These are phyloP conservation scores for Begonia fuchsioides DNA, from an alignment of 306 rosid genomes.

Conservation along the genomic window DNA sequence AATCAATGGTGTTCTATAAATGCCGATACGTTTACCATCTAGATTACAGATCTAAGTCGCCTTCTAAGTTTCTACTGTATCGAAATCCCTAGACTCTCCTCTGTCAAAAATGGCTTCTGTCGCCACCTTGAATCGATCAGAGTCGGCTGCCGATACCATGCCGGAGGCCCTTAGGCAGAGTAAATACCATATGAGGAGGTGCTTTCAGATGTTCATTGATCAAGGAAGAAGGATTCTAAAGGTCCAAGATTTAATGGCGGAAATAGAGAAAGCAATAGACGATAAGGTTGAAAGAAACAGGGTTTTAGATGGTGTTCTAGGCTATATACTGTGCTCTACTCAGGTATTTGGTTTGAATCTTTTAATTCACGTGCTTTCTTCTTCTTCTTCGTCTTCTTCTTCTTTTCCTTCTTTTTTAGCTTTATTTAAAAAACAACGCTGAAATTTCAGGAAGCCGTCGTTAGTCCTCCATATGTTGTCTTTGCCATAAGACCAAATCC, in stretches of 20 bases:
- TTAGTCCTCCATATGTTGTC: constrained; percentile 60
- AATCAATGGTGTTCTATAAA: not conserved
- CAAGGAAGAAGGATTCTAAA: constrained; percentile 65
- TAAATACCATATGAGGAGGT: constrained; percentile 61
- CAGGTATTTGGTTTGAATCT: constrained; percentile 32
- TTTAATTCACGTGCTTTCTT: not conserved
- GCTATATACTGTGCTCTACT: constrained; percentile 47
- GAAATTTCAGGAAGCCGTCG: constrained; percentile 68
- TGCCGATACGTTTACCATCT: not conserved
- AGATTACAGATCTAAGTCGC: not conserved
- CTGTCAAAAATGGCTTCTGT: no score
- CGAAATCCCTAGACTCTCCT: no score
- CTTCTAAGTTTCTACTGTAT: no score
- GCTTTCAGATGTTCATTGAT: constrained; percentile 62
- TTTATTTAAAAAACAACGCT: not conserved
- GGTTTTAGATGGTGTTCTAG: constrained; percentile 57
- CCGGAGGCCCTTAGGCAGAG: constrained; percentile 73
- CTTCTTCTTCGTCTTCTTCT: no score
- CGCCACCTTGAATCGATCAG: constrained; percentile 26
- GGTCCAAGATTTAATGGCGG: constrained; percentile 54
- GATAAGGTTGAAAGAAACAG: constrained; percentile 40
- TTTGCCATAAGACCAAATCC: constrained; percentile 73
- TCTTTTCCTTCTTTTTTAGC: not conserved
- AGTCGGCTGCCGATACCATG: constrained; percentile 45
- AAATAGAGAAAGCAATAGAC: constrained; percentile 47